These are phyloP conservation scores for Kalanchoe fedtschenkoi DNA, from an alignment of 164 flowering plant genomes.

Conservation along the genomic window DNA sequence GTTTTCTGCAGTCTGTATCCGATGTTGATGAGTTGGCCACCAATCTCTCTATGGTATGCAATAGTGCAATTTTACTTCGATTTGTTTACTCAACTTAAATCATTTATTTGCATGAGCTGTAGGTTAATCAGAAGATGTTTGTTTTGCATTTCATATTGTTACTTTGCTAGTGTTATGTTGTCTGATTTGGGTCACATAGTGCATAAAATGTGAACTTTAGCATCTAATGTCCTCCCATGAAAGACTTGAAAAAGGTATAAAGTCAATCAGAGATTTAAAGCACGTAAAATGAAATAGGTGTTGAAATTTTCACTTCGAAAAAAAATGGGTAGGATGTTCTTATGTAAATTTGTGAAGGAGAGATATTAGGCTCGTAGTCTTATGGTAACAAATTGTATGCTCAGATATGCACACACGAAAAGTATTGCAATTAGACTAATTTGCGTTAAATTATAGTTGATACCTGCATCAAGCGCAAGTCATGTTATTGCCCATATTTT, in stretches of 20 bases:
- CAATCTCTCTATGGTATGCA: conserved; percentile 45
- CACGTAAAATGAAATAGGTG: background rate
- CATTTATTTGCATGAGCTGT: background rate
- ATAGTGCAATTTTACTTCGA: background rate
- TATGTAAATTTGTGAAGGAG: background rate
- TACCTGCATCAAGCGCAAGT: background rate
- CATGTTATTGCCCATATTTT: background rate
- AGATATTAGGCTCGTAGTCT: background rate
- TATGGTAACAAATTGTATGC: background rate
- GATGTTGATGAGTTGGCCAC: conserved; percentile 47
- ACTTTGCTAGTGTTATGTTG: background rate
- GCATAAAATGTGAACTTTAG: background rate
- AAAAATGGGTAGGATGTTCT: background rate
- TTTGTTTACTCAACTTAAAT: background rate
- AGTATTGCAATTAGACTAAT: background rate
- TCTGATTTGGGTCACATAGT: background rate
- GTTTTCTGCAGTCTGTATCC: conserved; percentile 27
- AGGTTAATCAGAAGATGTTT: background rate
- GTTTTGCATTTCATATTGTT: background rate
- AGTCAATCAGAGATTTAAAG: background rate
- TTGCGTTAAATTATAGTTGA: background rate
- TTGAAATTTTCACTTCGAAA: background rate
- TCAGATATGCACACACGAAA: background rate
- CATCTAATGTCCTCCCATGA: too few species aligned
- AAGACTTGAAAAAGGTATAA: background rate